phyloP scores from a whole-genome alignment of 2,329 filamentous ascomycete species.

The Penicillium sp. region DNA sequence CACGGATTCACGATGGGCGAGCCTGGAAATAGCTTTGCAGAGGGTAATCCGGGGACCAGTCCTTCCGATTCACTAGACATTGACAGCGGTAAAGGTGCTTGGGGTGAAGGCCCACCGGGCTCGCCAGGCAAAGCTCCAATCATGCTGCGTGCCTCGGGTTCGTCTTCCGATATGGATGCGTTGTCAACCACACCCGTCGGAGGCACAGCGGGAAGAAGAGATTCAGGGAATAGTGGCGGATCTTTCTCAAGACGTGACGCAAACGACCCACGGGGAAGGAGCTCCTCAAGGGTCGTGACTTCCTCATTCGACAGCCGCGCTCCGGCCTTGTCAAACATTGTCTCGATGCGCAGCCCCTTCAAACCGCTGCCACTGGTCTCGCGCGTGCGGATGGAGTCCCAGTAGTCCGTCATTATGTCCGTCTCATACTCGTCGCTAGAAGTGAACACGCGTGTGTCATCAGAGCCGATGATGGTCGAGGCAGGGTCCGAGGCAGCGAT shows the following conservation, averaged over 20 bases:
- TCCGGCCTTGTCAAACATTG: constrained; percentile 59
- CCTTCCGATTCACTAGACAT: constrained; percentile 9
- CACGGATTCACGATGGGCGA: constrained; percentile 22
- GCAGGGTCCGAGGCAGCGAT: constrained; percentile 58
- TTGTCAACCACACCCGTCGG: constrained; percentile 17
- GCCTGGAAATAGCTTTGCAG: constrained; percentile 3
- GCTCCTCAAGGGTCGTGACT: constrained; percentile 47
- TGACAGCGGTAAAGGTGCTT: constrained; percentile 7
- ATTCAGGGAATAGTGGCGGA: constrained; percentile 18
- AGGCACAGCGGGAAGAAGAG: constrained; percentile 12
- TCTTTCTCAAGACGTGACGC: constrained; percentile 26
- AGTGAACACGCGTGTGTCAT: constrained; percentile 57
- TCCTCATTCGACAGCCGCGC: constrained; percentile 40
- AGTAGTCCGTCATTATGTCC: constrained; percentile 61
- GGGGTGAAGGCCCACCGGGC: constrained; percentile 9
- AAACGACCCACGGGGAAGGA: constrained; percentile 49
- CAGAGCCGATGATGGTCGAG: constrained; percentile 60
- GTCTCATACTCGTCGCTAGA: constrained; percentile 61
- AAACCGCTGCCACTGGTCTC: constrained; percentile 54
- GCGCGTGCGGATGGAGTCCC: constrained; percentile 61
- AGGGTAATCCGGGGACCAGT: constrained; percentile 1
- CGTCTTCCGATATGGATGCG: constrained; percentile 26
- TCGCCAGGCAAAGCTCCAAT: constrained; percentile 30
- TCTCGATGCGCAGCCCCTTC: constrained; percentile 59
- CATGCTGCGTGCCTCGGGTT: constrained; percentile 30